Evolutionary conservation across 1,139 yeast genomes (phyloP), one percentile per base, ranked within the genome.

Genomic region (Protomyces inundatus): DNA sequence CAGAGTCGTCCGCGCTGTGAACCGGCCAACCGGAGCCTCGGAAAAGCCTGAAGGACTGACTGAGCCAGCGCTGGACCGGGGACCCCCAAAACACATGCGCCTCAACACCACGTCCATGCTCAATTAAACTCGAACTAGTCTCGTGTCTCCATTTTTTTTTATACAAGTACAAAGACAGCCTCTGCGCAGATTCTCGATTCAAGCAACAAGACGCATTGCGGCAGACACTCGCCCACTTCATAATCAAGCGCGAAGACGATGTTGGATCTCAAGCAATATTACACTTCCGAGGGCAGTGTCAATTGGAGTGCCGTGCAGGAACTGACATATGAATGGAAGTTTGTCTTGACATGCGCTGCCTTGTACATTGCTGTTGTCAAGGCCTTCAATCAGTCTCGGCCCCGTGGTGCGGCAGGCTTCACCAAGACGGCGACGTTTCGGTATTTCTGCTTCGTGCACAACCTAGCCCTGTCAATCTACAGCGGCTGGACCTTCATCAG

Each of bases 401-500:
- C 80, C 77, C 72, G 75, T 72, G 69, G 77, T 45, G 78, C 87
- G 30, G 86, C 83, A 50, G 90, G 91, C 1, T 76, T 86, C 66
- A 77, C 88, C 33, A 79, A 76, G 57, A 77, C 81, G 16, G 66
- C 69, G 1, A 55, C 75, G 37, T 86, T 86, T 79, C 82, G 82
- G 71, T 64, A 76, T 51, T 79, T 86, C 66, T 90, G 86, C 16
- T 73, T 86, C 30, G 70, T 83, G 52, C 93, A 86, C 75, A 86
- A 86, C 72, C 71, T 84, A 30, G 81, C 82, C 55, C 80, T 86
- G 57, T 86, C 90, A 72, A 74, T 78, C 36, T 86, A 86, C 76
- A 85, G 90, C 3, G 81, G 82, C 39, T 86, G 90, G 90, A 85
- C 90, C 5, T 85, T 85, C 69, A 63, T 83, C 50, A 57, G 63